Conservation (phyloP, 306 rosid species). For the Comarum palustre region DNA sequence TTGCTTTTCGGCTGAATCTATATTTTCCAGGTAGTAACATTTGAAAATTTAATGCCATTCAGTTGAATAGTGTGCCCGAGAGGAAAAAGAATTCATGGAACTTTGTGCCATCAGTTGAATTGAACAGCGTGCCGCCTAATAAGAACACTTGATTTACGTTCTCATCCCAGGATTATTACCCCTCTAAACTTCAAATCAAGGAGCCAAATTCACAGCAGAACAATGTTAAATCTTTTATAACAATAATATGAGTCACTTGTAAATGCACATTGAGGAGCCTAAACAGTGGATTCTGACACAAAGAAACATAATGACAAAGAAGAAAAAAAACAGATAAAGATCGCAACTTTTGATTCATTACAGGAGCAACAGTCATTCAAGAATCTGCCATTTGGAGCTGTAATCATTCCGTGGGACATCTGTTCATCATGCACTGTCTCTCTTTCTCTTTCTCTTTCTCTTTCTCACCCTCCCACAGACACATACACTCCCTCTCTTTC, state of each 20-base stretch:
- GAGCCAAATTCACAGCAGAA: not conserved
- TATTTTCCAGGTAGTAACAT: not conserved
- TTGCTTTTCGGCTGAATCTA: not conserved
- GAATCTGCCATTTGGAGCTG: constrained; percentile 5
- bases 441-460: not conserved
- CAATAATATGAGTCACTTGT: not conserved
- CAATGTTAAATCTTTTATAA: not conserved
- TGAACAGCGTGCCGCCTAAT: constrained; percentile 1
- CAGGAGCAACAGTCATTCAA: not conserved
- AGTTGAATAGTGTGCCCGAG: constrained; percentile 11
- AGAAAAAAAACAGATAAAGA: not conserved
- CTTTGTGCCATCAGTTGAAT: not conserved
- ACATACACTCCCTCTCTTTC: not conserved
- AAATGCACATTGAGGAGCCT: not conserved
- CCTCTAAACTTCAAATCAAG: not conserved
- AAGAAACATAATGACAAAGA: not conserved
- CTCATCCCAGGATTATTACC: not conserved
- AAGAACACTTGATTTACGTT: not conserved
- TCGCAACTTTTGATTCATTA: not conserved
- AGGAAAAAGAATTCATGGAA: not conserved
- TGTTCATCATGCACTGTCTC: constrained; percentile 4
- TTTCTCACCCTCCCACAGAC: not conserved
- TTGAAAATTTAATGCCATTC: not conserved
- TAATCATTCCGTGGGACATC: not conserved
- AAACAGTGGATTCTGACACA: not conserved